Percentiles rank a stretch among this genome's conserved stretches.
Conservation (phyloP, 306 rosid genomes). For the Parietaria judaica region DNA sequence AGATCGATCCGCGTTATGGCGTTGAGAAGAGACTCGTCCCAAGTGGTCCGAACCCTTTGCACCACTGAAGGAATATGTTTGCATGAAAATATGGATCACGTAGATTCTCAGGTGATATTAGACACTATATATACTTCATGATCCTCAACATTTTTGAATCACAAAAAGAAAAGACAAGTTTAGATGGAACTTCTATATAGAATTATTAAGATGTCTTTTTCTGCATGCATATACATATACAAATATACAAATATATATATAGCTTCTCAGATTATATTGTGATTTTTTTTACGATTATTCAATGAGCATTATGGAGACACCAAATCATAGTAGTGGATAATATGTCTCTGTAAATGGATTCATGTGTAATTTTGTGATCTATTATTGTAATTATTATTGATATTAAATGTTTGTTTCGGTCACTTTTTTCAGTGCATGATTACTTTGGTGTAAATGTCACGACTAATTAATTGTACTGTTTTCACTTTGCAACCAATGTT, state of each 20-base stretch:
- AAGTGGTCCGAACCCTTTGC: constrained; percentile 92
- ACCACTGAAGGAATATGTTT: constrained; percentile 41
- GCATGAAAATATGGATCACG: too few species aligned
- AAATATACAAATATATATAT: too few species aligned
- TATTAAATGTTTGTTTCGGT: not conserved
- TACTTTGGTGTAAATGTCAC: constrained; percentile 1
- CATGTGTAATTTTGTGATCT: not conserved
- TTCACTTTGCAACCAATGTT: not conserved
- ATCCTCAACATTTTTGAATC: not conserved
- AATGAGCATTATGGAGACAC: not conserved
- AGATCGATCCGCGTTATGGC: constrained; percentile 83
- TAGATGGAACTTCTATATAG: constrained; percentile 23
- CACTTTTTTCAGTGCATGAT: constrained; percentile 14
- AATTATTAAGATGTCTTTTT: constrained; percentile 2
- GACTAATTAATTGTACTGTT: not conserved
- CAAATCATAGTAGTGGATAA: not conserved
- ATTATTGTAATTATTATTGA: not conserved
- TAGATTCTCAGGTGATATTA: constrained; percentile 4
- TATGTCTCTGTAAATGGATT: not conserved
- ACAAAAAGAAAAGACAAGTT: constrained; percentile 18
- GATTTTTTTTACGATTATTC: not conserved
- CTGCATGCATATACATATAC: too few species aligned
- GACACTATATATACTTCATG: not conserved
- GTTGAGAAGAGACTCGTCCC: constrained; percentile 90
- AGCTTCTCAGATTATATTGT: not conserved